Percentiles rank a stretch among this genome's conserved stretches.
Evolutionary conservation across 2,329 filamentous ascomycete genomes (phyloP).

Genomic region (Onygenales sp.): DNA sequence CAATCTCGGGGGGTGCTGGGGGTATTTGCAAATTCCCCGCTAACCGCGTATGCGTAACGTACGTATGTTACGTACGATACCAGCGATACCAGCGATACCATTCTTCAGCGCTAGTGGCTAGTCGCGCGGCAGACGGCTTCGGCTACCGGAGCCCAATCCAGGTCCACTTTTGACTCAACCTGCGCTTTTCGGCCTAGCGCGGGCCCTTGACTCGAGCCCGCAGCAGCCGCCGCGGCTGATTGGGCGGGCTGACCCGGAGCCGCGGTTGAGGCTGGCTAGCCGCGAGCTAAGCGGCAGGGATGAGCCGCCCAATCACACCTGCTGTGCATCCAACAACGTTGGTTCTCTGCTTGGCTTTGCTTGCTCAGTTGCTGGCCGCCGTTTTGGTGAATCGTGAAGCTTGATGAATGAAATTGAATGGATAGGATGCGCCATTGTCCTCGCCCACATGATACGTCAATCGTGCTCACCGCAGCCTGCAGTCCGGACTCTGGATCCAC

Average conservation of each 20-base stretch:
- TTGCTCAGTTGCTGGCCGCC: not conserved
- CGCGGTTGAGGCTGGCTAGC: constrained; percentile 2
- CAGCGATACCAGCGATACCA: not conserved
- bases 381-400: not conserved
- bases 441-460: not conserved
- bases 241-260: constrained; percentile 1
- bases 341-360: not conserved
- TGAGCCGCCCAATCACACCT: not conserved
- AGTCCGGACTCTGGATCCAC: not conserved
- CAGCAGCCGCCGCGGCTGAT: not conserved
- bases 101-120: constrained; percentile 1
- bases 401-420: not conserved
- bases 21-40: too few species aligned
- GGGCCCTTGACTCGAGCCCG: not conserved
- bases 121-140: constrained; percentile 5
- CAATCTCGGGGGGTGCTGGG: not conserved
- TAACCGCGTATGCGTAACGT: too few species aligned
- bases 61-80: not conserved
- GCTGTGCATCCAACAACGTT: not conserved
- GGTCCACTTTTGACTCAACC: not conserved
- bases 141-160: not conserved
- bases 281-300: constrained; percentile 1
- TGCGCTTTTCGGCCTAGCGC: not conserved
- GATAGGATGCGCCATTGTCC: not conserved
- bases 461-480: not conserved